phyloP scores from a whole-genome alignment of 1,139 yeast genomes.

The Candida neerlandica region DNA sequence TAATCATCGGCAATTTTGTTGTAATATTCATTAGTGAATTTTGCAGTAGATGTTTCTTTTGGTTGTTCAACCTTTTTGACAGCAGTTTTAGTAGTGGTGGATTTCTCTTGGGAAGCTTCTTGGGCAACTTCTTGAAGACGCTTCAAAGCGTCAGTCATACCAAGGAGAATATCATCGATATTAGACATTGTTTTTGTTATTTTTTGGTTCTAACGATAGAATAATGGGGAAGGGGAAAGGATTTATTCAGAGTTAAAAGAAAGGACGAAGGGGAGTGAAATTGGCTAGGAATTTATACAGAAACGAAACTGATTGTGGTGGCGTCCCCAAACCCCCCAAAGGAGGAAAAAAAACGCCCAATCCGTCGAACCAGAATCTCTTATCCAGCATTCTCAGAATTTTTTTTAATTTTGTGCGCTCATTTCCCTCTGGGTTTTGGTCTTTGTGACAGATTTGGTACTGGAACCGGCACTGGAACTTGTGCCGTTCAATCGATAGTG shows the following conservation, averaged over 20 bases:
- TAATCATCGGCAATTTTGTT: constrained; percentile 38
- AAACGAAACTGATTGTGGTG: not conserved
- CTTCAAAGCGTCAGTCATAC: constrained; percentile 9
- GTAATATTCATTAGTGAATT: constrained; percentile 27
- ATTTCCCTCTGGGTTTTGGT: too few species aligned
- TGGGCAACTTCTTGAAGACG: constrained; percentile 8
- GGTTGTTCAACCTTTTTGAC: not conserved
- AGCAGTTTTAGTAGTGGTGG: not conserved
- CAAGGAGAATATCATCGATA: constrained; percentile 11
- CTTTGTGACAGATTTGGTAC: not conserved
- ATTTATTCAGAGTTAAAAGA: not conserved
- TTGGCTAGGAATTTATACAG: constrained; percentile 1
- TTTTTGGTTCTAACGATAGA: not conserved
- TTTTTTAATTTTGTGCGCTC: not conserved
- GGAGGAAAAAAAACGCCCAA: not conserved
- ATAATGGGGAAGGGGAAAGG: too few species aligned
- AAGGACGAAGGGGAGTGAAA: not conserved
- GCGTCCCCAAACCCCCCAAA: not conserved
- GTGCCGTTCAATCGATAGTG: not conserved
- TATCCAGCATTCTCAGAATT: not conserved
- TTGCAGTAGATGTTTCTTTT: constrained; percentile 1
- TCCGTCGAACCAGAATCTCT: not conserved
- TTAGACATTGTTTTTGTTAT: not conserved
- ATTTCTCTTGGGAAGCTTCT: not conserved
- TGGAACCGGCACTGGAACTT: not conserved